Evolutionary conservation across 1,284 basidiomycete species (phyloP).

Genomic region (Gomphus bonarii): DNA sequence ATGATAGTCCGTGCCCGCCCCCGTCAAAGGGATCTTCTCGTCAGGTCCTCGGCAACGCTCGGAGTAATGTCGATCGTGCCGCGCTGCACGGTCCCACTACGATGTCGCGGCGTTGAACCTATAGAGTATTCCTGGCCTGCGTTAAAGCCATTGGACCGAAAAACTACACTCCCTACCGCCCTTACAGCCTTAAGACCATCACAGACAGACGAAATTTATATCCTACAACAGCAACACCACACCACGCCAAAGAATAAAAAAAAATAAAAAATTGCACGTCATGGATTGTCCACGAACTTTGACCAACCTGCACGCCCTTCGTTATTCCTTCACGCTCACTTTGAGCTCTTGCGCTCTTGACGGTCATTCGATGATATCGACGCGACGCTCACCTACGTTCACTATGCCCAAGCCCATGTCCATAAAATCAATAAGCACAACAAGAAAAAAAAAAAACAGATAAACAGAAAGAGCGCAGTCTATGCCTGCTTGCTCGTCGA

Average conservation of each 20-base stretch:
- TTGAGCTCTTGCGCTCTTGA: not conserved
- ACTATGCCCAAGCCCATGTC: not conserved
- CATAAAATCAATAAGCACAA: not conserved
- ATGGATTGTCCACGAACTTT: not conserved
- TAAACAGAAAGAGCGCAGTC: not conserved
- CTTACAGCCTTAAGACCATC: not conserved
- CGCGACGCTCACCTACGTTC: not conserved
- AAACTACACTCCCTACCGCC: not conserved
- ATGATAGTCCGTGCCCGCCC: conserved; percentile 74
- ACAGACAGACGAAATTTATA: not conserved
- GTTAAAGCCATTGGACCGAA: not conserved
- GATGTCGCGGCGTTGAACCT: conserved; percentile 2
- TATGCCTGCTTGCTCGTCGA: not conserved
- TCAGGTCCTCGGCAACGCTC: not conserved
- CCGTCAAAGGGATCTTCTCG: conserved; percentile 24
- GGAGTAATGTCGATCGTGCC: conserved; percentile 8
- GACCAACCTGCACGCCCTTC: not conserved
- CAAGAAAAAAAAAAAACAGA: not conserved
- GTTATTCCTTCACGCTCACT: not conserved
- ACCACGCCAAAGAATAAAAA: too few species aligned
- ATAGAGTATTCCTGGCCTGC: not conserved
- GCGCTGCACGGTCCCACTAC: conserved; percentile 2
- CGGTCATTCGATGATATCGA: not conserved
- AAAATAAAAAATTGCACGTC: not conserved
- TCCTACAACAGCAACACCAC: not conserved